Percentiles rank a stretch among this genome's conserved stretches.
phyloP scores from a whole-genome alignment of 345 rosid genomes.

The Eucalyptus albens region DNA sequence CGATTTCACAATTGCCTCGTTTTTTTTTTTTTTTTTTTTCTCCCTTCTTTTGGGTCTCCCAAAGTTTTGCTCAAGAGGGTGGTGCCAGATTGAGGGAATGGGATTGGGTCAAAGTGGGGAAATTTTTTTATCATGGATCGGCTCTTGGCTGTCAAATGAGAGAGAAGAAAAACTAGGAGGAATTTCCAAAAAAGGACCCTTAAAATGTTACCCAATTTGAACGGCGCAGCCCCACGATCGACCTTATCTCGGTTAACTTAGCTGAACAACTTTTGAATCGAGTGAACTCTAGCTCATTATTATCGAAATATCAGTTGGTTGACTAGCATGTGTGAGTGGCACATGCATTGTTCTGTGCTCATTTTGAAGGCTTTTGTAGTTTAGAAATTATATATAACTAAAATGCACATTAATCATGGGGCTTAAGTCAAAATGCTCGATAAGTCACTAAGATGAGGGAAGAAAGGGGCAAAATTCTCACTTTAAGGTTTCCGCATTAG shows the following conservation, averaged over 20 bases:
- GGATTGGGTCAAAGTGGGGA: background rate
- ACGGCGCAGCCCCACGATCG: rapidly evolving
- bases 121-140: background rate
- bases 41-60: background rate
- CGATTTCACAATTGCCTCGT: background rate
- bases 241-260: background rate
- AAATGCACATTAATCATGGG: rapidly evolving
- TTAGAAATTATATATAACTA: background rate
- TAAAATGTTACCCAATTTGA: background rate
- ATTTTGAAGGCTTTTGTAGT: background rate
- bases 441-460: background rate
- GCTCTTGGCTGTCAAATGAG: background rate
- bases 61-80: background rate
- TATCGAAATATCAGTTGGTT: rapidly evolving
- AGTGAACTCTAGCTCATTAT: background rate
- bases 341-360: background rate
- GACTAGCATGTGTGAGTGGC: rapidly evolving
- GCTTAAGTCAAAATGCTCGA: background rate
- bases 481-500: background rate
- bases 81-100: background rate
- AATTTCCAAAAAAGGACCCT: background rate
- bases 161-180: background rate
- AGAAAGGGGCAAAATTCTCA: no score
- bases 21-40: no score
- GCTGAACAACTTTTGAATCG: rapidly evolving